Evolutionary conservation across 805 yeast species (phyloP).

Genomic region (Torulaspora maleeae): DNA sequence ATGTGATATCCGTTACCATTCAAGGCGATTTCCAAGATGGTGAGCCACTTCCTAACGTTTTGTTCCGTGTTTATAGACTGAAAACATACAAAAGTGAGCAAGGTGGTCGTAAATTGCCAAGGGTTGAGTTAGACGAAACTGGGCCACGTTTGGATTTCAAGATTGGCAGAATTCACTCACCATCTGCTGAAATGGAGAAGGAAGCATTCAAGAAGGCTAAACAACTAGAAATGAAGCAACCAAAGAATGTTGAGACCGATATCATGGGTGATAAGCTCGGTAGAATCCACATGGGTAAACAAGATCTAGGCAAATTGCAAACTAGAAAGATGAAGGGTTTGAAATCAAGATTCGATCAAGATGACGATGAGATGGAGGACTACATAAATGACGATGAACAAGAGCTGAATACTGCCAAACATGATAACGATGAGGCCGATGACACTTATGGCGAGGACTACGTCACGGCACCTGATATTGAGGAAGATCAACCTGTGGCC

Average conservation of each 20-base stretch:
- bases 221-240: conserved; percentile 72
- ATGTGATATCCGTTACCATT: conserved; percentile 75
- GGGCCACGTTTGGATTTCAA: conserved; percentile 95
- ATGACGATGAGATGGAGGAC: conserved; percentile 43
- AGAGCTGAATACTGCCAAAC: conserved; percentile 31
- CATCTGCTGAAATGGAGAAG: conserved; percentile 83
- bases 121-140: conserved; percentile 90
- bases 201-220: conserved; percentile 80
- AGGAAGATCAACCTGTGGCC: conserved; percentile 27
- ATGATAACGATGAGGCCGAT: conserved; percentile 14
- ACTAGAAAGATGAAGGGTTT: conserved; percentile 99
- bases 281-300: conserved; percentile 92
- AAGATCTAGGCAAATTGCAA: conserved; percentile 84
- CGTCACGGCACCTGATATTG: conserved; percentile 35
- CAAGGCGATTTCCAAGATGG: conserved; percentile 71
- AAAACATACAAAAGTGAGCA: conserved; percentile 80
- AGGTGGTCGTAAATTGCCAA: conserved; percentile 61
- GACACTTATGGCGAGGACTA: conserved; percentile 34
- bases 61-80: conserved; percentile 86
- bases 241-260: conserved; percentile 87
- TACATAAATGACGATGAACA: conserved; percentile 42
- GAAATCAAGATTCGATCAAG: conserved; percentile 81
- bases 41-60: conserved; percentile 66
- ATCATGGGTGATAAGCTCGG: conserved; percentile 95
- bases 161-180: conserved; percentile 77